Percentiles rank a stretch among this genome's conserved stretches.
Evolutionary conservation across 441 rosid species (phyloP).

Genomic region (Hypseocharis bilobata): DNA sequence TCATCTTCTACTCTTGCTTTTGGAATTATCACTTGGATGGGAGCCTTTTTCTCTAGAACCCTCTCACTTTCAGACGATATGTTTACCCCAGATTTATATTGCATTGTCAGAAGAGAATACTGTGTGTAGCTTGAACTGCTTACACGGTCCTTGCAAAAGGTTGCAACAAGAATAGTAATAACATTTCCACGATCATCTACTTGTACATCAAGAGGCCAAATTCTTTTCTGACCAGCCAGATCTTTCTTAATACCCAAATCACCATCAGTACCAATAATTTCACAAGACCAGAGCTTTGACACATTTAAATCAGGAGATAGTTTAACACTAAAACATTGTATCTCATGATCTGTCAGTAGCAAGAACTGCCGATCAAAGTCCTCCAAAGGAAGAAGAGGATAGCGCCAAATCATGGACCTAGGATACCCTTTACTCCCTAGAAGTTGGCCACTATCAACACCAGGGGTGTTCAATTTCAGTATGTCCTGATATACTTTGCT

Average conservation of each 20-base stretch:
- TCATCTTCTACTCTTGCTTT: conserved; percentile 92
- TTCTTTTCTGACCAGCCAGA: conserved; percentile 85
- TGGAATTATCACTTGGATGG: conserved; percentile 85
- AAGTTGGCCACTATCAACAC: conserved; percentile 32
- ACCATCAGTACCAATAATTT: conserved; percentile 70
- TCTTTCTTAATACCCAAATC: conserved; percentile 79
- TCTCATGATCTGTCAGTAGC: conserved; percentile 63
- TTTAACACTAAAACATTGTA: conserved; percentile 50
- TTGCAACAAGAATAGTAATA: conserved; percentile 76
- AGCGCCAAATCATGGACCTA: conserved; percentile 71
- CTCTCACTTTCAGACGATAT: conserved; percentile 36
- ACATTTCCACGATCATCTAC: conserved; percentile 70
- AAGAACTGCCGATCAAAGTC: conserved; percentile 53
- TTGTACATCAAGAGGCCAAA: conserved; percentile 85
- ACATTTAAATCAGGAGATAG: conserved; percentile 39
- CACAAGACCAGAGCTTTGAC: conserved; percentile 70
- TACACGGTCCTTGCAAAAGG: conserved; percentile 74
- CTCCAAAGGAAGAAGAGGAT: conserved; percentile 26
- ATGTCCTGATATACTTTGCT: conserved; percentile 33
- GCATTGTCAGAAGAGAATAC: conserved; percentile 79
- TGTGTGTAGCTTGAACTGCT: conserved; percentile 85
- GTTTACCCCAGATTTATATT: conserved; percentile 48
- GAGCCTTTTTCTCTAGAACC: conserved; percentile 76
- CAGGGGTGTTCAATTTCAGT: conserved; percentile 30
- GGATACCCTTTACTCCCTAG: conserved; percentile 57